phyloP scores from a whole-genome alignment of 805 yeast genomes.

The Kodamaea hsintzibuensis region DNA sequence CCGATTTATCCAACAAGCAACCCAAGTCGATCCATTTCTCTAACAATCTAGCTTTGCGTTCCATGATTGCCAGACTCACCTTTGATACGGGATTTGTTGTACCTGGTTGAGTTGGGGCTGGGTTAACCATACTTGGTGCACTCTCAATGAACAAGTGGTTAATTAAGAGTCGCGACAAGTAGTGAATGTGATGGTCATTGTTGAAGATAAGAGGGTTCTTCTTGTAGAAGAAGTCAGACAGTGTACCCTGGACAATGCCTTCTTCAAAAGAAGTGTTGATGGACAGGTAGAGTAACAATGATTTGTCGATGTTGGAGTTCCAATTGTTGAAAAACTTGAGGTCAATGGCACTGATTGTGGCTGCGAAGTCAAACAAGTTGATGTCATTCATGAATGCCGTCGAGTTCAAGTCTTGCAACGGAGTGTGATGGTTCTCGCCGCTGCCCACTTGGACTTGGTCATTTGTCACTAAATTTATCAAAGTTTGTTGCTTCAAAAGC shows the following conservation, averaged over 20 bases:
- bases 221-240: conserved; percentile 41
- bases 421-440: conserved; percentile 12
- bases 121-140: conserved; percentile 14
- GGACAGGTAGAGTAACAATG: conserved; percentile 63
- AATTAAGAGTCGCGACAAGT: conserved; percentile 67
- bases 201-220: conserved; percentile 79
- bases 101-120: conserved; percentile 1
- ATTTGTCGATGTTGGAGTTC: conserved; percentile 80
- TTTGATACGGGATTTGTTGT: conserved; percentile 9
- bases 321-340: conserved; percentile 63
- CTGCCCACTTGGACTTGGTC: conserved; percentile 7
- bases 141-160: conserved; percentile 66
- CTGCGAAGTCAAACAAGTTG: conserved; percentile 56
- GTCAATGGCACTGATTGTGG: conserved; percentile 67
- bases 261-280: conserved; percentile 22
- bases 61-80: conserved; percentile 23
- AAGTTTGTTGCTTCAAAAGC: conserved; percentile 47
- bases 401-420: conserved; percentile 33
- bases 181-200: conserved; percentile 66
- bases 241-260: conserved; percentile 1
- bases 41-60: conserved; percentile 61
- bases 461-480: conserved; percentile 29
- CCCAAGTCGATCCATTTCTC: conserved; percentile 88
- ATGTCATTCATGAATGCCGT: conserved; percentile 53
- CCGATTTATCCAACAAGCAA: conserved; percentile 68